Conservation (phyloP, 495 filamentous ascomycete species). For the Lophiotrema nucula region DNA sequence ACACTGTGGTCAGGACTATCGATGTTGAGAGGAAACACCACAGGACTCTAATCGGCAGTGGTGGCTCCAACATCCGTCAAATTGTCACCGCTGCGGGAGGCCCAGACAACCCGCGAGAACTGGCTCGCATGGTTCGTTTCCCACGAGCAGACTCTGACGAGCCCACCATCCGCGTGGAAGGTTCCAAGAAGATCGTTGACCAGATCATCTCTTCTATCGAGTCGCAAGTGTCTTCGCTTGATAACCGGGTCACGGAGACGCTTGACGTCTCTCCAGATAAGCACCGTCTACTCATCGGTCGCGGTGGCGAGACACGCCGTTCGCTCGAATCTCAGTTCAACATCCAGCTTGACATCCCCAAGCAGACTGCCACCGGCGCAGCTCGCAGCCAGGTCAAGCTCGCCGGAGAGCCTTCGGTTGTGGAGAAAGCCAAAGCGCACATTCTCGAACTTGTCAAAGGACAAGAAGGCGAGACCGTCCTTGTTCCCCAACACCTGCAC, state of each 20-base stretch:
- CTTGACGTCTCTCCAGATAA: constrained; percentile 82
- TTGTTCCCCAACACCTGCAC: constrained; percentile 76
- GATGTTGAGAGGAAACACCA: constrained; percentile 91
- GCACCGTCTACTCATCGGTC: constrained; percentile 87
- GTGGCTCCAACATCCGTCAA: constrained; percentile 79
- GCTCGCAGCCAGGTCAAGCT: constrained; percentile 74
- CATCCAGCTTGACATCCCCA: constrained; percentile 85
- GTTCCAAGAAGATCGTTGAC: constrained; percentile 75
- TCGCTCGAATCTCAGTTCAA: constrained; percentile 86
- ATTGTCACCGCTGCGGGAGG: constrained; percentile 88
- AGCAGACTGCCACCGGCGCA: constrained; percentile 65
- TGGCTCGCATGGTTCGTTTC: constrained; percentile 86
- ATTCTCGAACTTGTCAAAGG: constrained; percentile 78
- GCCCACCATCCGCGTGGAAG: constrained; percentile 83
- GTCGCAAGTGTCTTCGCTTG: constrained; percentile 71
- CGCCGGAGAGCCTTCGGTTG: constrained; percentile 69
- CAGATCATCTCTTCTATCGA: constrained; percentile 83
- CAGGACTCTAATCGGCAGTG: constrained; percentile 80
- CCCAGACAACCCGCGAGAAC: constrained; percentile 74
- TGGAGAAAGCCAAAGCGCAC: constrained; percentile 81
- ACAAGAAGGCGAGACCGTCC: constrained; percentile 79
- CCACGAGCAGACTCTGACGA: constrained; percentile 75
- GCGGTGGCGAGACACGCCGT: constrained; percentile 80
- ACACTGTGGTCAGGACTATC: constrained; percentile 77
- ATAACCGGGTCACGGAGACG: constrained; percentile 70